Evolutionary conservation across 78 protist genomes (phyloP), one percentile per base, ranked within the genome.

Genomic region (Andalucia godoyi): DNA sequence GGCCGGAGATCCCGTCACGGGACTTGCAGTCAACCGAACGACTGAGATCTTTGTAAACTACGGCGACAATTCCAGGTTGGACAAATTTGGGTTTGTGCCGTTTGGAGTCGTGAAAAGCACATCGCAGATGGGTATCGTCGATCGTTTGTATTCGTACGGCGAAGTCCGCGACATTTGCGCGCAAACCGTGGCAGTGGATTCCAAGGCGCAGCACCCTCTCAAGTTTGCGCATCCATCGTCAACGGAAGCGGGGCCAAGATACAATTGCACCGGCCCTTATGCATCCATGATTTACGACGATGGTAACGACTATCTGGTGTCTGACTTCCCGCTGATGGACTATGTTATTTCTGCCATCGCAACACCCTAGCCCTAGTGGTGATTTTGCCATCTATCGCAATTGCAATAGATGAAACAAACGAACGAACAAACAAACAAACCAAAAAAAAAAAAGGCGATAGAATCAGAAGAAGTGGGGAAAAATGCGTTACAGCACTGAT

Each of bases 21-120:
- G 66, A 39, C n/a, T n/a, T n/a, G 40, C 67, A 9, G 15, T 37
- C 17, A 77, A 23, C 41, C 49, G 88, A 33, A 83, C 88, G 1
- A 78, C 88, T 13, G 84, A 83, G 65, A 18, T 83, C 4, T 83
- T 78, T 57, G 73, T 83, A 5, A 83, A 83, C 64, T 78, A 38
- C 43, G 84, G 32, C 15, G 70, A 83, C 47, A 83, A 83, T 25
- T n/a, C 50, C 27, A 40, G 36, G 15, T 46, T 83, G 7, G 89
- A 83, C 65, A 13, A 79, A 51, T 59, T 58, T 61, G 66, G 76
- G 25, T 58, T 58, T 23, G 58, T 77, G 21, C 76, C 78, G 6
- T 49, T 69, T 27, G 67, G 46, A 1, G 21, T 58, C 38, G 57
- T 70, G 37, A 55, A 15, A 21, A 15, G 10, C 12, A 68, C 68